Percentiles rank a stretch among this genome's conserved stretches.
phyloP scores from a whole-genome alignment of 164 flowering plant genomes.

The Cinnamomum micranthum region DNA sequence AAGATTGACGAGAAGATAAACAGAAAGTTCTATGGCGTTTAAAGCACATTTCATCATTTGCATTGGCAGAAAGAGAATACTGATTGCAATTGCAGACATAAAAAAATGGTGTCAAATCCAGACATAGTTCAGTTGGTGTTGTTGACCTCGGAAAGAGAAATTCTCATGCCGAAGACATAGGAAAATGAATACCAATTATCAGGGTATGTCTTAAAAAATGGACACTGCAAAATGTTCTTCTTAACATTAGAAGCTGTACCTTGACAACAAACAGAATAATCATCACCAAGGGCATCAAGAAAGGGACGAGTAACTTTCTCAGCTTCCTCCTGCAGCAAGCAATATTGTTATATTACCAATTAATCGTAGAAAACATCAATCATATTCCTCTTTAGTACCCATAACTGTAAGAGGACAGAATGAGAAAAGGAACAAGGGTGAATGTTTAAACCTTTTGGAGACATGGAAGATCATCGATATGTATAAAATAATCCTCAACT shows the following conservation, averaged over 20 bases:
- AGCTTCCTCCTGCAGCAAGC: constrained; percentile 51
- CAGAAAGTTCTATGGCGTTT: too few relatives aligned
- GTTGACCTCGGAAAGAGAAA: neutral
- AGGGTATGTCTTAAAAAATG: neutral
- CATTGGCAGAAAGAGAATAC: too few relatives aligned
- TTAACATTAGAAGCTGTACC: constrained; percentile 41
- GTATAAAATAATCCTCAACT: constrained; percentile 89
- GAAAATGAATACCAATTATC: neutral
- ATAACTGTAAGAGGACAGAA: neutral
- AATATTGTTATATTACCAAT: neutral
- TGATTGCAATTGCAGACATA: neutral
- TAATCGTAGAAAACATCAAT: neutral
- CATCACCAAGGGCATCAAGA: constrained; percentile 90
- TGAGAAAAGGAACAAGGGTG: neutral
- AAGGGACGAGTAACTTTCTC: constrained; percentile 57
- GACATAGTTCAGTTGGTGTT: neutral
- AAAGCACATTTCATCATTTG: too few relatives aligned
- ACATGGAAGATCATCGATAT: constrained; percentile 74
- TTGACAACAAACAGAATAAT: constrained; percentile 78
- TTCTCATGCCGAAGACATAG: neutral
- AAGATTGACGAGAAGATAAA: too few relatives aligned
- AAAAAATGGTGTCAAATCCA: too few relatives aligned
- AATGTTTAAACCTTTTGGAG: constrained; percentile 51
- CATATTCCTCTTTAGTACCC: neutral
- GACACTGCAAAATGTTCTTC: neutral